Conservation (phyloP, 345 rosid species). For the Lepidium didymum region DNA sequence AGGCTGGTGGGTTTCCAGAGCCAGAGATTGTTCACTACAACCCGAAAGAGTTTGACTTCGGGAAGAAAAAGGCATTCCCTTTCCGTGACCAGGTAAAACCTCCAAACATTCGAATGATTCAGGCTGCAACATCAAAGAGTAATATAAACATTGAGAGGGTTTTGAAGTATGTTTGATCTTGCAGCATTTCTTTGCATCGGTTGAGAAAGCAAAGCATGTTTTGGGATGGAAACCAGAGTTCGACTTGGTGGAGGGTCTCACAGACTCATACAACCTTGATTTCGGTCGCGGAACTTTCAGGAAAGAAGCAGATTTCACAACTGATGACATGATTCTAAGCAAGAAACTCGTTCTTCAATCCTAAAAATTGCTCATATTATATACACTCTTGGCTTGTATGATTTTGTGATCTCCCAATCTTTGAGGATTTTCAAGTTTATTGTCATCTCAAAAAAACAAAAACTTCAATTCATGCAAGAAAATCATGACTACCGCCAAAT, state of each 20-base stretch:
- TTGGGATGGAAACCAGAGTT: slow-evolving; percentile 75
- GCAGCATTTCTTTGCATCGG: slow-evolving; percentile 96
- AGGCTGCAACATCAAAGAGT: neutral
- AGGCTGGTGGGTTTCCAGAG: slow-evolving; percentile 97
- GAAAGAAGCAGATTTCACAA: slow-evolving; percentile 87
- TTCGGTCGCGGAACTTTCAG: slow-evolving; percentile 85
- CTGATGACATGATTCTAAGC: slow-evolving; percentile 81
- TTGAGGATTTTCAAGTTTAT: neutral
- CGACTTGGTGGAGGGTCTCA: slow-evolving; percentile 80
- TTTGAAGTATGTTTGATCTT: slow-evolving; percentile 9
- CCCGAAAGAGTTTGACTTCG: slow-evolving; percentile 89
- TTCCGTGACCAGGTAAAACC: slow-evolving; percentile 87
- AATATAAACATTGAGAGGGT: neutral
- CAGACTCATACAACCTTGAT: slow-evolving; percentile 89
- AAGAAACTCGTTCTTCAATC: slow-evolving; percentile 68
- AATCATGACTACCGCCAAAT: neutral
- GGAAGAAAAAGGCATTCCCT: slow-evolving; percentile 96
- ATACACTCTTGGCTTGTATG: slow-evolving; percentile 11
- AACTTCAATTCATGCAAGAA: neutral
- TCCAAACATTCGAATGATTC: neutral
- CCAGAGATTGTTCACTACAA: slow-evolving; percentile 83
- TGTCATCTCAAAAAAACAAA: slow-evolving; percentile 9
- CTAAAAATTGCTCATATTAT: slow-evolving; percentile 23
- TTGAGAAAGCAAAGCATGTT: slow-evolving; percentile 86
- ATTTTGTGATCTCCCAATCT: neutral